Evolutionary conservation across 78 protist genomes (phyloP), one percentile per base, ranked within the genome.

Genomic region (Cyanophora paradoxa): DNA sequence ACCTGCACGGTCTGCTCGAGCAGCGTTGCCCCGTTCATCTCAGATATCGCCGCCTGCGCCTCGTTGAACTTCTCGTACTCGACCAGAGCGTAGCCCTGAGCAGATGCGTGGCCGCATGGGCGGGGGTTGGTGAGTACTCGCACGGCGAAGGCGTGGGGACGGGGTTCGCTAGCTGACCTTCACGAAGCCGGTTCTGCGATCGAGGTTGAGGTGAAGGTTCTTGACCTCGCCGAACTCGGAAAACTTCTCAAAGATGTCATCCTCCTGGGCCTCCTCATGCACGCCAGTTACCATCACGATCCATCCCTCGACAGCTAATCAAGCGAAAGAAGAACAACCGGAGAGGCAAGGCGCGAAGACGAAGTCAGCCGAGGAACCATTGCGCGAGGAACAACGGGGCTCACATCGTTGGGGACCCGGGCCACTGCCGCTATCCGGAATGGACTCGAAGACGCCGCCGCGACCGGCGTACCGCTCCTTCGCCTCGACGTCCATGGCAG

Each of bases 261-360:
- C 87, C 57, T 91, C 95, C 66, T 62, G 75, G 16, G 88, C 89
- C 40, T 91, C 95, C 50, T 88, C 92, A 69, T 91, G 90, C 28
- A 91, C 73, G 31, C 78, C 77, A 22, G 74, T 52, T 31, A 85
- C 87, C 16, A 91, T 54, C 4, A 91, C 50, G 57, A 88, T 87
- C 86, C 86, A 91, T 13, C 95, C 95, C 67, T 88, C 95, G 30
- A 91, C 77, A 19, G 95, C 86, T 77, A n/a, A n/a, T 14, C 17
- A n/a, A 26, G 34, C 1, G 13, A 11, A 54, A 5, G 52, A 13
- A 16, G n/a, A 44, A 54, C 30, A 54, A 22, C 6, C 34, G 6
- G 13, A 6, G 13, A 54, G 30, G 30, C n/a, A 22, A 6, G 13
- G 61, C 61, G 19, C 11, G 26, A 14, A 54, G 11, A 54, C n/a